Percentiles rank a stretch among this genome's conserved stretches.
phyloP scores from a whole-genome alignment of 192 early-diverging fungal genomes.

The Podila epicladia region DNA sequence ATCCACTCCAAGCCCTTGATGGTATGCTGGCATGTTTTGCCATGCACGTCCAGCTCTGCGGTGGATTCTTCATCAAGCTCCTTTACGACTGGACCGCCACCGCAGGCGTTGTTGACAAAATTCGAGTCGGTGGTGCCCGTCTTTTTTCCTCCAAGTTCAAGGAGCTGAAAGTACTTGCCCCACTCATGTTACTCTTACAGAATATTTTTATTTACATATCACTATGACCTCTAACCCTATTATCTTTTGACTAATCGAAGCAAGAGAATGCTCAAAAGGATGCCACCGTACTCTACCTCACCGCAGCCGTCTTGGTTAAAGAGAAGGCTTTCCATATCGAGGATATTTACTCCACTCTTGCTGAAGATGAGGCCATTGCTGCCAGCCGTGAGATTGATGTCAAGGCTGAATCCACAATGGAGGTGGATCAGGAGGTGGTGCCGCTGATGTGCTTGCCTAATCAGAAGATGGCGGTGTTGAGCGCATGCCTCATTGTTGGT shows the following conservation, averaged over 20 bases:
- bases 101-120: too few relatives aligned
- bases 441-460: conserved; percentile 41
- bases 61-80: conserved; percentile 77
- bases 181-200: neutral
- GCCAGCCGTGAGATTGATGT: neutral
- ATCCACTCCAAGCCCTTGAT: conserved; percentile 86
- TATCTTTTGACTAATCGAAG: conserved; percentile 57
- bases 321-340: conserved; percentile 49
- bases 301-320: conserved; percentile 22
- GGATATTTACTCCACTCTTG: conserved; percentile 66
- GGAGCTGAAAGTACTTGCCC: conserved; percentile 55
- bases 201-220: neutral
- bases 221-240: neutral
- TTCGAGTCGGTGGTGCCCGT: conserved; percentile 55
- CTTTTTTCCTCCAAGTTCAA: conserved; percentile 80
- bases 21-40: conserved; percentile 79
- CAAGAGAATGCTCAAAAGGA: conserved; percentile 60
- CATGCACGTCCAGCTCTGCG: conserved; percentile 66
- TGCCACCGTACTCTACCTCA: conserved; percentile 39
- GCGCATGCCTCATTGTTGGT: conserved; percentile 71
- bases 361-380: conserved; percentile 6
- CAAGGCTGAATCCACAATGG: neutral
- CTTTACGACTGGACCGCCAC: conserved; percentile 58
- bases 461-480: conserved; percentile 70
- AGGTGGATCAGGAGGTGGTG: neutral